Percentiles rank a stretch among this genome's conserved stretches.
These are phyloP conservation scores for Teratosphaeria destructans DNA, from an alignment of 2,329 filamentous ascomycete species.

Conservation along the genomic window DNA sequence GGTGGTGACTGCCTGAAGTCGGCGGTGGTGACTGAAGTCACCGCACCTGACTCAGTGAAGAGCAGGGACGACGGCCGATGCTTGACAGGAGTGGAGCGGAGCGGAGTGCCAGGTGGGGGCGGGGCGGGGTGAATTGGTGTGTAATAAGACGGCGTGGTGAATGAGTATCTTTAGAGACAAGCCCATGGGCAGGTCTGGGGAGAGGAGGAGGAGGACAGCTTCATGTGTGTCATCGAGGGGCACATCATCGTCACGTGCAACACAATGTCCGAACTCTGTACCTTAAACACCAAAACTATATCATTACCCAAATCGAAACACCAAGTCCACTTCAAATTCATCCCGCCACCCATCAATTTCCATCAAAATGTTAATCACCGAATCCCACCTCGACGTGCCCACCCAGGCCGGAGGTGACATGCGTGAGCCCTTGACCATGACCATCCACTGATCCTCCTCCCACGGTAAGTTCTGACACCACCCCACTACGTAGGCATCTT, in stretches of 20 bases:
- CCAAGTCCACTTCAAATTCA: too few relatives aligned
- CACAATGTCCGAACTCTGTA: neutral
- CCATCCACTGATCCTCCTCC: neutral
- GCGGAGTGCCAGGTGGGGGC: neutral
- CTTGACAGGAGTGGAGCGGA: slow-evolving; percentile 2
- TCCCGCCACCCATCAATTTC: neutral
- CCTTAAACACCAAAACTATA: neutral
- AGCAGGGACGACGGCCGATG: slow-evolving; percentile 21
- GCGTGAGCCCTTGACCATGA: slow-evolving; percentile 33
- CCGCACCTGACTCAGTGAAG: neutral
- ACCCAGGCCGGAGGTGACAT: slow-evolving; percentile 51
- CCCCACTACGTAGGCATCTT: slow-evolving; percentile 57
- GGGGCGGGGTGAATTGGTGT: neutral
- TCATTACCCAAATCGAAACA: neutral
- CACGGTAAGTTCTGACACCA: slow-evolving; percentile 7
- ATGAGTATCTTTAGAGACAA: neutral
- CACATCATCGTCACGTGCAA: neutral
- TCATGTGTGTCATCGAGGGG: neutral
- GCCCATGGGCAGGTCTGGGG: neutral
- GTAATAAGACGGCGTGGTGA: neutral
- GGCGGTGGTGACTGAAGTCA: too few relatives aligned
- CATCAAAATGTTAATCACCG: slow-evolving; percentile 17
- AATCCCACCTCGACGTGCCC: slow-evolving; percentile 48
- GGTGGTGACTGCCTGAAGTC: too few relatives aligned
- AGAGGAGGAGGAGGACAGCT: neutral